phyloP scores from a whole-genome alignment of 805 yeast genomes.

The Blastobotrys chiropterorum region DNA sequence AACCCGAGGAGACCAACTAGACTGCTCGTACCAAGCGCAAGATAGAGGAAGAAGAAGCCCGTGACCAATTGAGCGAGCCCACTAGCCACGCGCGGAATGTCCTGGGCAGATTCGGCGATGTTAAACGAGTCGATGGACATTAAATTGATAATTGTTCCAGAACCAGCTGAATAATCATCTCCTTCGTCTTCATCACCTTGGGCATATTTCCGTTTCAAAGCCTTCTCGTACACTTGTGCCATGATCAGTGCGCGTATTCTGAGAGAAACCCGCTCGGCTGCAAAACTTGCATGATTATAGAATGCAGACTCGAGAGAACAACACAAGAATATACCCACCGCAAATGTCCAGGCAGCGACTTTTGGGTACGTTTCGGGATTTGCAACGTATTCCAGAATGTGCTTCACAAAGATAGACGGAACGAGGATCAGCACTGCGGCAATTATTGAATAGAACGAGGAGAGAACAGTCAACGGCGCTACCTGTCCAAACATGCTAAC shows the following conservation, averaged over 20 bases:
- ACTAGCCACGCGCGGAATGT: neutral
- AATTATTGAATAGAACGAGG: constrained; percentile 64
- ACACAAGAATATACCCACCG: constrained; percentile 56
- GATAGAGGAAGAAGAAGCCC: constrained; percentile 60
- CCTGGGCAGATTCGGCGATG: constrained; percentile 77
- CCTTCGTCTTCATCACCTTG: neutral
- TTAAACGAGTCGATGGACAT: constrained; percentile 93
- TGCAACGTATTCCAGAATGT: constrained; percentile 77
- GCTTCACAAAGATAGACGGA: constrained; percentile 75
- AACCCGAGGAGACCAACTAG: constrained; percentile 66
- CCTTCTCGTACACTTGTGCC: neutral
- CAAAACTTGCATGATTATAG: neutral
- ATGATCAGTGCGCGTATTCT: neutral
- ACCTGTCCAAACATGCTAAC: constrained; percentile 23
- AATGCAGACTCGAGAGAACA: neutral
- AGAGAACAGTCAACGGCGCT: constrained; percentile 54
- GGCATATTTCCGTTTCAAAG: neutral
- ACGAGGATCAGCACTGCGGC: constrained; percentile 64
- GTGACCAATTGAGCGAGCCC: constrained; percentile 58
- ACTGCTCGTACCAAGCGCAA: constrained; percentile 79
- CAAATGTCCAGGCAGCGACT: constrained; percentile 83
- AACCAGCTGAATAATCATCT: constrained; percentile 35
- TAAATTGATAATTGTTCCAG: constrained; percentile 87
- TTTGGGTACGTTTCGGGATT: constrained; percentile 55
- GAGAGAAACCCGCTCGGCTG: neutral